phyloP scores from a whole-genome alignment of 2,329 filamentous ascomycete species.

The Zymoseptoria passerinii region DNA sequence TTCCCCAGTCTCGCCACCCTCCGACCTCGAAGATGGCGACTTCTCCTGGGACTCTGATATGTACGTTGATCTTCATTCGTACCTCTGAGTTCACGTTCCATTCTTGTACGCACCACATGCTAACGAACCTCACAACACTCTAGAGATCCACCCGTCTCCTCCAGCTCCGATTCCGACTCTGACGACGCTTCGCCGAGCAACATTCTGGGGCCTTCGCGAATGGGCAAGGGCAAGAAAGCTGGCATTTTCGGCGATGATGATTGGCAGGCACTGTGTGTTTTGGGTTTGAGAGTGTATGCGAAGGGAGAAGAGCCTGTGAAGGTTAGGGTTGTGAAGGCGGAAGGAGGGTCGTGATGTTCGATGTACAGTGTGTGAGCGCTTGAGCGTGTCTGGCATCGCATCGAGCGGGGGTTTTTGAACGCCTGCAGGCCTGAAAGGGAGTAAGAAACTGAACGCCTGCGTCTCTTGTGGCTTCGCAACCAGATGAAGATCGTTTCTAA shows the following conservation, averaged over 20 bases:
- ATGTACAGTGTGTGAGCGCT: background rate
- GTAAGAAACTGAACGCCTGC: too few species aligned
- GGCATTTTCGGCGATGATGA: slow-evolving; percentile 43
- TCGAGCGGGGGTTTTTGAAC: too few species aligned
- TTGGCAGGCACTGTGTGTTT: slow-evolving; percentile 55
- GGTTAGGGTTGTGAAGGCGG: slow-evolving; percentile 45
- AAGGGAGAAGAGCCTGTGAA: slow-evolving; percentile 40
- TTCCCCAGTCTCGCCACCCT: slow-evolving; percentile 12
- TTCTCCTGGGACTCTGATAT: slow-evolving; percentile 28
- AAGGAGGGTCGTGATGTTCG: slow-evolving; percentile 23
- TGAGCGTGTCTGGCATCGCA: too few species aligned
- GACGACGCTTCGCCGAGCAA: background rate
- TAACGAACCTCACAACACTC: background rate
- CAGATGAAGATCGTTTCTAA: background rate
- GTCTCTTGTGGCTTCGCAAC: too few species aligned
- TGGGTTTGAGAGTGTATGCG: slow-evolving; percentile 51
- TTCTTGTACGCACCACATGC: background rate
- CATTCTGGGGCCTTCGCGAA: background rate
- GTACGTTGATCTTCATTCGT: slow-evolving; percentile 3
- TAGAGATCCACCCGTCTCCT: slow-evolving; percentile 17
- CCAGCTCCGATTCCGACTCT: slow-evolving; percentile 1
- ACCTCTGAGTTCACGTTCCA: background rate
- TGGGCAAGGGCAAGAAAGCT: slow-evolving; percentile 20
- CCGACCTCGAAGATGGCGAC: slow-evolving; percentile 25
- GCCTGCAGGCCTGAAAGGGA: too few species aligned